These are phyloP conservation scores for Moricandia moricandioides DNA, from an alignment of 345 rosid genomes.

Conservation along the genomic window DNA sequence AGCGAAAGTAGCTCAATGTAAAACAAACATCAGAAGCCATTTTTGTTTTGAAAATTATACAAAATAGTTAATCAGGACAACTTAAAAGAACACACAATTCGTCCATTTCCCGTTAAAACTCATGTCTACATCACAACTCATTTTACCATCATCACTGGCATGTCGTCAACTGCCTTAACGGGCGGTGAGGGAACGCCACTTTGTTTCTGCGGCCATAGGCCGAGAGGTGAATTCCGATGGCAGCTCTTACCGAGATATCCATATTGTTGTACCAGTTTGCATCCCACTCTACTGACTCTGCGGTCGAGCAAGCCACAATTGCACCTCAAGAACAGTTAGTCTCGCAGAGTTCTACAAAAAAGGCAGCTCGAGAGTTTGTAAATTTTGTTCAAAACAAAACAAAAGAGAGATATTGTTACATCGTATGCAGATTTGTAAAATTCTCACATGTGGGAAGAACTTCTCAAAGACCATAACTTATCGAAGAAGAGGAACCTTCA, in stretches of 20 bases:
- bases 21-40: no score
- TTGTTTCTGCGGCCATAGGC: no score
- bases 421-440: neutral
- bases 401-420: neutral
- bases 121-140: no score
- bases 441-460: no score
- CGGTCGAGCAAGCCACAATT: constrained; percentile 84
- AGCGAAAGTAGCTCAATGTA: no score
- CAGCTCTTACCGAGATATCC: constrained; percentile 93
- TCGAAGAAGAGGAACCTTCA: constrained; percentile 79
- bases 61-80: no score
- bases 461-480: constrained; percentile 40
- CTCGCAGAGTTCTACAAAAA: constrained; percentile 67
- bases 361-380: neutral
- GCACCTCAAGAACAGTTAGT: constrained; percentile 88
- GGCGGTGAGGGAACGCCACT: no score
- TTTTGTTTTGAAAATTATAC: no score
- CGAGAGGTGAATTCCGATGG: constrained; percentile 8
- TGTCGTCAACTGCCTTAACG: no score
- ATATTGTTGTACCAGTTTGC: constrained; percentile 75
- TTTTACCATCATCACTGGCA: no score
- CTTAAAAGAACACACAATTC: no score
- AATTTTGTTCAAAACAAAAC: neutral
- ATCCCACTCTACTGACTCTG: constrained; percentile 85
- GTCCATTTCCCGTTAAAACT: no score